Conservation (phyloP, 2,329 filamentous ascomycete species). For the Calonectria honghensis region DNA sequence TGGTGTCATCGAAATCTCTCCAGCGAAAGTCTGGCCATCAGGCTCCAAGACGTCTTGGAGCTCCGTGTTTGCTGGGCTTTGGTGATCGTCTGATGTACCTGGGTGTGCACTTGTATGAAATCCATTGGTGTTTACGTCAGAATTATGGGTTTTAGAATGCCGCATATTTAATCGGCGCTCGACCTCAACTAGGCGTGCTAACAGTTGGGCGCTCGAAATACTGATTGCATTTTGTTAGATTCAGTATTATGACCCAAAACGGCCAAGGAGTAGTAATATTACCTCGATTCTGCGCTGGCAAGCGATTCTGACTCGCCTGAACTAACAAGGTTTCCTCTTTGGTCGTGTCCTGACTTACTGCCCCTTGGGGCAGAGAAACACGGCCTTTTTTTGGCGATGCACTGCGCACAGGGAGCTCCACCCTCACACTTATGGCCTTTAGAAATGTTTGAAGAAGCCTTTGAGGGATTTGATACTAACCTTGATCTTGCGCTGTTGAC, state of each 20-base stretch:
- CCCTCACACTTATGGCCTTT: conserved; percentile 41
- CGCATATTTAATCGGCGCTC: conserved; percentile 27
- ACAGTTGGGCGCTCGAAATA: conserved; percentile 1
- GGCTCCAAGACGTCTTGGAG: conserved; percentile 42
- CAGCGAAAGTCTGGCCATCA: conserved; percentile 47
- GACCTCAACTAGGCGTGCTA: conserved; percentile 13
- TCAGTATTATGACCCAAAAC: no score
- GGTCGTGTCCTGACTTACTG: conserved; percentile 18
- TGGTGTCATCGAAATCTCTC: conserved; percentile 45
- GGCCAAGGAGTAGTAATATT: background rate
- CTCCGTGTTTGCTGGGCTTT: conserved; percentile 30
- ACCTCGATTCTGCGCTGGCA: background rate
- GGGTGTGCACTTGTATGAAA: background rate
- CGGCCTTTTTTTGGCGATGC: conserved; percentile 39
- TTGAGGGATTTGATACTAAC: conserved; percentile 4
- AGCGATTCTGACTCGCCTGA: conserved; percentile 3
- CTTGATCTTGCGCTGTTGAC: conserved; percentile 48
- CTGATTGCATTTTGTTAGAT: background rate
- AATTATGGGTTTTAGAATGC: background rate
- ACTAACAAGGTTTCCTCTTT: conserved; percentile 1
- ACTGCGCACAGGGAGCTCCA: conserved; percentile 45
- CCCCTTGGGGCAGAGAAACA: conserved; percentile 40
- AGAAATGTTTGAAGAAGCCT: background rate
- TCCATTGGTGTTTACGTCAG: background rate
- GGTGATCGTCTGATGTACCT: conserved; percentile 26